These are phyloP conservation scores for Keqinozyma sinolaborantium DNA, from an alignment of 1,139 yeast species.

Conservation along the genomic window DNA sequence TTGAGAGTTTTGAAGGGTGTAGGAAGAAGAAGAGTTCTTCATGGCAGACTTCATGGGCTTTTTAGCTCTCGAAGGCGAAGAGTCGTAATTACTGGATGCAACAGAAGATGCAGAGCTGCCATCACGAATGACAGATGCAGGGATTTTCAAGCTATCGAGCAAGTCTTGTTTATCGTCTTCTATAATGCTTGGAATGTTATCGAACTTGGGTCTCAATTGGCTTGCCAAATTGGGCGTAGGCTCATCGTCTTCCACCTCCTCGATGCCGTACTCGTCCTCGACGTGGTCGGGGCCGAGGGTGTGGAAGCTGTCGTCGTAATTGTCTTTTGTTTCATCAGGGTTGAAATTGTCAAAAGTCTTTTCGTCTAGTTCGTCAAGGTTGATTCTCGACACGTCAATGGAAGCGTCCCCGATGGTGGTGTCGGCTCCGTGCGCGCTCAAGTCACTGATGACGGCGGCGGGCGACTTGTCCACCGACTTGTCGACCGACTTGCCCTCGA, in stretches of 20 bases:
- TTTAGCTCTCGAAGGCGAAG: slow-evolving; percentile 11
- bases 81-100: slow-evolving; percentile 23
- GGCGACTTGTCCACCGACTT: slow-evolving; percentile 1
- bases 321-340: slow-evolving; percentile 3
- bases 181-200: slow-evolving; percentile 26
- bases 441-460: background rate
- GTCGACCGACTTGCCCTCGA: slow-evolving; percentile 16
- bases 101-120: slow-evolving; percentile 30
- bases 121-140: slow-evolving; percentile 3
- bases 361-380: slow-evolving; percentile 3
- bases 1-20: slow-evolving; percentile 12
- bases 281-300: slow-evolving; percentile 3
- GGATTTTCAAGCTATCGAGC: slow-evolving; percentile 1
- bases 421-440: background rate
- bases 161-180: slow-evolving; percentile 8
- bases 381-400: slow-evolving; percentile 4
- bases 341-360: slow-evolving; percentile 1
- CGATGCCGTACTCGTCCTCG: slow-evolving; percentile 16
- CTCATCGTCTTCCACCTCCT: slow-evolving; percentile 13
- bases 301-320: slow-evolving; percentile 1
- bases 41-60: slow-evolving; percentile 64
- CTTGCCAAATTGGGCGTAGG: slow-evolving; percentile 22
- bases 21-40: slow-evolving; percentile 42
- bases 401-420: slow-evolving; percentile 1
- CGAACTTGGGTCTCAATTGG: slow-evolving; percentile 31